Percentiles rank a stretch among this genome's conserved stretches.
Conservation (phyloP, 2,329 filamentous ascomycete genomes). For the Ophiostoma perfectum region DNA sequence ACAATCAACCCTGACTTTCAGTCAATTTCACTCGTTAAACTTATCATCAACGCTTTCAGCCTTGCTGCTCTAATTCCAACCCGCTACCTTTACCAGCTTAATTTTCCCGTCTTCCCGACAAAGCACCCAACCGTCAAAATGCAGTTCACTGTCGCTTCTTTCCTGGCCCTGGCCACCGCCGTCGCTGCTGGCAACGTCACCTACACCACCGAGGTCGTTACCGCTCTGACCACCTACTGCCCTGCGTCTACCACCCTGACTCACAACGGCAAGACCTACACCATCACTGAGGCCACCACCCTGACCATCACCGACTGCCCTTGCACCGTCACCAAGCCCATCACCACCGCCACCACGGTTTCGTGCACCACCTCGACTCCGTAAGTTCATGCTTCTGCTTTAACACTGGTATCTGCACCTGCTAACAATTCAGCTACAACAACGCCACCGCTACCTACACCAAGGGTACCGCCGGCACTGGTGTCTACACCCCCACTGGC, state of each 20-base stretch:
- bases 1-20: conserved; percentile 47
- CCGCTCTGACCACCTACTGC: conserved; percentile 66
- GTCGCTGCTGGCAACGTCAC: conserved; percentile 41
- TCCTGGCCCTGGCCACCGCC: conserved; percentile 49
- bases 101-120: conserved; percentile 18
- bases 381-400: conserved; percentile 34
- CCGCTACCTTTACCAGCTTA: conserved; percentile 16
- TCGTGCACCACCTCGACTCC: conserved; percentile 49
- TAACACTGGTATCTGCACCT: not conserved
- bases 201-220: conserved; percentile 62
- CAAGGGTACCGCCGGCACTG: conserved; percentile 31
- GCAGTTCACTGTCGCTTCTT: conserved; percentile 55
- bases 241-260: conserved; percentile 59
- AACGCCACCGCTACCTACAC: conserved; percentile 38
- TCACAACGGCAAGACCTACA: conserved; percentile 62
- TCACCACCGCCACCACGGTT: conserved; percentile 48
- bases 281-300: conserved; percentile 62
- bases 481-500: conserved; percentile 33
- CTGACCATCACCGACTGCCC: conserved; percentile 62
- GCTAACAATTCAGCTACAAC: conserved; percentile 34
- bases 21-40: conserved; percentile 55
- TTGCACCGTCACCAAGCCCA: conserved; percentile 57
- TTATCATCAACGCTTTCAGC: conserved; percentile 31
- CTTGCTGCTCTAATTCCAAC: conserved; percentile 29
- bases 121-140: conserved; percentile 51